A percentile compares a stretch with the other conserved stretches of the same genome.
phyloP scores from a whole-genome alignment of 1,139 yeast species.

The Hansenula anomala region DNA sequence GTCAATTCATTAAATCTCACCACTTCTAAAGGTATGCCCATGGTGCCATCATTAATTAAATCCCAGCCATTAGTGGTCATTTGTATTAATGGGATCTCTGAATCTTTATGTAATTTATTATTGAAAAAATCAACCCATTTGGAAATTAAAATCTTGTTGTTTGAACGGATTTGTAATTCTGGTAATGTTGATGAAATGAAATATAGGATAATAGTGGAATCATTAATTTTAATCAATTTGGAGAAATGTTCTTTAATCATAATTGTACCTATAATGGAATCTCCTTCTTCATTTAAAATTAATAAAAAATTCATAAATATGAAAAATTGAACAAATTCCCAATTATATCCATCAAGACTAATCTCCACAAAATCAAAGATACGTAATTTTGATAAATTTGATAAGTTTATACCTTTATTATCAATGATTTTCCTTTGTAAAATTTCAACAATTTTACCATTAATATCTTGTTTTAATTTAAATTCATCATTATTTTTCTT shows the following conservation, averaged over 20 bases:
- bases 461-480: constrained; percentile 9
- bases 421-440: constrained; percentile 7
- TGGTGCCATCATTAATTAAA: constrained; percentile 18
- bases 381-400: constrained; percentile 25
- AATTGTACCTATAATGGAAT: constrained; percentile 33
- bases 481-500: background rate
- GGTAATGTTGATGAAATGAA: constrained; percentile 39
- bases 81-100: constrained; percentile 36
- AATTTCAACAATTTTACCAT: constrained; percentile 7
- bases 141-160: constrained; percentile 31
- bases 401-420: constrained; percentile 18
- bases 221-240: constrained; percentile 24
- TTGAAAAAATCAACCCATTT: constrained; percentile 37
- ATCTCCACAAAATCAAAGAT: constrained; percentile 42
- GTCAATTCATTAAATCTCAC: constrained; percentile 32
- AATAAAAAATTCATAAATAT: constrained; percentile 38
- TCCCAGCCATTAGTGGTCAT: constrained; percentile 51
- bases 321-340: constrained; percentile 34
- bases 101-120: constrained; percentile 9
- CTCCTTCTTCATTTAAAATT: constrained; percentile 29
- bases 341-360: constrained; percentile 32
- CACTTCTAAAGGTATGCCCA: constrained; percentile 37
- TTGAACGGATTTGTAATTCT: constrained; percentile 37
- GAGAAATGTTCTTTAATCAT: constrained; percentile 31
- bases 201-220: constrained; percentile 31